These are phyloP conservation scores for Papilionanthe hybrid DNA, from an alignment of 116 monocot species.

Conservation along the genomic window DNA sequence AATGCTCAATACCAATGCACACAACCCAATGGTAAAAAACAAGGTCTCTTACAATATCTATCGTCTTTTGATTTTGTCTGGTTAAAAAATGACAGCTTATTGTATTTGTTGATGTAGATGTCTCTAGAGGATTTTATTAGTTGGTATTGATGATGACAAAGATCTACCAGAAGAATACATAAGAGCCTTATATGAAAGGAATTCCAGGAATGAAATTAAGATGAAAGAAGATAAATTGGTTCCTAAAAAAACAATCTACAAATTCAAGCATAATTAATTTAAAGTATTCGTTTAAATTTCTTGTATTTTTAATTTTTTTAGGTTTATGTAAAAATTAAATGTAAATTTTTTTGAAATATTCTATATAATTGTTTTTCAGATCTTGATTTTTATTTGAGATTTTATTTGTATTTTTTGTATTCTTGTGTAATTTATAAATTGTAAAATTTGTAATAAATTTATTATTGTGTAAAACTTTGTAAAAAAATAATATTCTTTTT, in stretches of 20 bases:
- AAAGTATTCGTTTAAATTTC: too few species aligned
- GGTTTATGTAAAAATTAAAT: too few species aligned
- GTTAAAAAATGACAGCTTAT: neutral
- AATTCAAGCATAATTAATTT: conserved; percentile 70
- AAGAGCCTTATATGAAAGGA: conserved; percentile 81
- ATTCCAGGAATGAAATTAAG: conserved; percentile 80
- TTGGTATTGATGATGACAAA: conserved; percentile 92
- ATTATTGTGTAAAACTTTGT: too few species aligned
- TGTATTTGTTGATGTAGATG: conserved; percentile 55
- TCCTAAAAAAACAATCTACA: conserved; percentile 46
- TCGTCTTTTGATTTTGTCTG: conserved; percentile 1
- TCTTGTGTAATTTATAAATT: too few species aligned
- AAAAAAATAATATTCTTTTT: too few species aligned
- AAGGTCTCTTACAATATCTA: conserved; percentile 43
- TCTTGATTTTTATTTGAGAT: too few species aligned
- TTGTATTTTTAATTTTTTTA: too few species aligned
- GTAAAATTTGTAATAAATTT: too few species aligned
- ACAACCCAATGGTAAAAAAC: conserved; percentile 90
- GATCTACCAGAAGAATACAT: conserved; percentile 85
- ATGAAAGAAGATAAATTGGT: conserved; percentile 87
- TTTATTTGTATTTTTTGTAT: too few species aligned
- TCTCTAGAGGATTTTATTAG: conserved; percentile 89
- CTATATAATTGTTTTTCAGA: too few species aligned
- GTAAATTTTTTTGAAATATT: too few species aligned
- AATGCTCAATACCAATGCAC: conserved; percentile 91